Evolutionary conservation across 345 rosid genomes (phyloP), one percentile per base, ranked within the genome.

Genomic region (Capsella bursapastoris): DNA sequence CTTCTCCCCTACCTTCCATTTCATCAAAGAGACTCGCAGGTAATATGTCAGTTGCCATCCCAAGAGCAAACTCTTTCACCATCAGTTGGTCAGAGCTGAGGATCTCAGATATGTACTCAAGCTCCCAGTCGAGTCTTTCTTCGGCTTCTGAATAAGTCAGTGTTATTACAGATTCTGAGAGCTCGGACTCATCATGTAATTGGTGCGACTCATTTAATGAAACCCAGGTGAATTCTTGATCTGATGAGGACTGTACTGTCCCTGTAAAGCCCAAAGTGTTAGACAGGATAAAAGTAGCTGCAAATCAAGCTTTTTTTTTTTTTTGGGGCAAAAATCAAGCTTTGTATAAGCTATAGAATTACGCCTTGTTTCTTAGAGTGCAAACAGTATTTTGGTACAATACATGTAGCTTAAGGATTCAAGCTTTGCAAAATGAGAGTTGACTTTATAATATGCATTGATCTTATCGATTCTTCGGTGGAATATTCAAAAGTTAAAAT

Each of bases 81-180:
- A 47, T 72, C 18, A 80, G 75, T 43, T 82, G 86, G 25, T 83
- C 84, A 61, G 78, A 69, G 41, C 74, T 43, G 8, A 94, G 77
- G 67, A 88, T 68, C 51, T 76, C 79, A 40, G 78, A 83, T 74
- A 88, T 70, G 66, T 88, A 91, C 44, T 80, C 84, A 3, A 82
- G 50, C 80, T 88, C 97, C 95, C 92, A 85, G 69, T 79, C 74
- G 27, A 57, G 61, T 13, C 79, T 68, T 55, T 80, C 76, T 25
- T 71, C 77, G 0, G 52, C 44, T 53, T 80, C 82, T 32, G 70
- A 4, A 7, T 51, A 72, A 72, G 57, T 56, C 68, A 75, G 78
- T 49, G 84, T 64, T 51, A 71, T 77, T 8, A 71, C 51, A 16
- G 78, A 81, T 80, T 66, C 85, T 3, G 68, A 79, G 61, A 78